Base-by-base conservation (phyloP, 306 rosid genomes). In the Cucurbita moschata region DNA sequence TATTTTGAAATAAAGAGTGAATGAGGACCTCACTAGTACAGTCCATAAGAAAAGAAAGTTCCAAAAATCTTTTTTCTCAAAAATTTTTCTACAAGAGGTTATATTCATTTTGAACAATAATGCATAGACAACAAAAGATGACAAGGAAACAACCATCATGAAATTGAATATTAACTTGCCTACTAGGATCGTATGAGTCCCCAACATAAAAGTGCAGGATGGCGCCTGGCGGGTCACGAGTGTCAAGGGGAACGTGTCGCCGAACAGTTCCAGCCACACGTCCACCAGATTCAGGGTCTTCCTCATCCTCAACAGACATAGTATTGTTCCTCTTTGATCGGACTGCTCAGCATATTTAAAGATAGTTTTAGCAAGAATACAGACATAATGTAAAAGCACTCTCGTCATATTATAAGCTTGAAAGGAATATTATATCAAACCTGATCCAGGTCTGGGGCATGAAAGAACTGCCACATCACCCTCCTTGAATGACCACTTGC, bases 401-500 rank as follows among this genome's bases (percentile, higher is more conserved):
- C 42, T n/a, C 73, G 0, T 26, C 26, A 70, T 49, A 12, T 64
- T 38, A 30, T 10, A 76, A 65, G 57, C 53, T 19, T 67, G 49
- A 73, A 72, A 43, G 62, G 76, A 81, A 7, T 79, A 75, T 74
- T 43, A 18, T 63, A 76, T 75, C 82, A 76, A 79, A 94, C 99
- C 99, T 82, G 94, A 80, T 81, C 99, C 99, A 78, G 99, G 97
- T 79, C 95, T 86, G 38, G 95, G 96, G 60, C 89, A 47, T 19
- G 99, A 94, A 79, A 94, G 95, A 83, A 94, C 66, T 57, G 99
- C 99, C 81, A 94, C 99, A 86, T 94, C 99, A 8, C 99, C 99
- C 89, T 94, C 99, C 88, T 94, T 94, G 86, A 94, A 94, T 61
- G 91, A 71, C 97, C 99, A 94, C 81, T 88, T 94, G 86, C 85